Conservation (phyloP, 495 filamentous ascomycete genomes). For the Jackrogersella minutella region DNA sequence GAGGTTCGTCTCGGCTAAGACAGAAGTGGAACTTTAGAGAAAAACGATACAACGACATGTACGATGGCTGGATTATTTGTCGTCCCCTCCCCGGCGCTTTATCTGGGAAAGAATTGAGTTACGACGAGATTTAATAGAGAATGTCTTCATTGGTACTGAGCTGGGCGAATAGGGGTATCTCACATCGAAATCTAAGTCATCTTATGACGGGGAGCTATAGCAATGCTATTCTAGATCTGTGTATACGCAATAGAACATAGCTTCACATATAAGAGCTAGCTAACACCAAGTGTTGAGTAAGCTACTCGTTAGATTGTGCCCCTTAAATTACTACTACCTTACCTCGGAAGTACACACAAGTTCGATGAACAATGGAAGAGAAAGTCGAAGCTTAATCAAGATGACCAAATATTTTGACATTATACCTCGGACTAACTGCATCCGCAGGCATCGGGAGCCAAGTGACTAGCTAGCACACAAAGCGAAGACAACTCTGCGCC, state of each 20-base stretch:
- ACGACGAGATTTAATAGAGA: neutral
- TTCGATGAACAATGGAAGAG: neutral
- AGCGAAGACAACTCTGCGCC: neutral
- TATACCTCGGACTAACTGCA: neutral
- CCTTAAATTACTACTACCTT: no score
- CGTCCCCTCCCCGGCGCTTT: neutral
- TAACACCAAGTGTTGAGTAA: no score
- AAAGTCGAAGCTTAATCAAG: neutral
- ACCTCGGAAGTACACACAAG: no score
- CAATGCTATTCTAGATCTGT: neutral
- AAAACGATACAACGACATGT: no score
- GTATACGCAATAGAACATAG: neutral
- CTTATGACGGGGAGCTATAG: neutral
- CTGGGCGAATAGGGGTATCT: neutral
- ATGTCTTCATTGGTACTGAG: neutral
- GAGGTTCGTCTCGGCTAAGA: neutral
- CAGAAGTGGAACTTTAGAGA: no score
- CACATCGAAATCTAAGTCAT: neutral
- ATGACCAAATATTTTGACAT: conserved; percentile 12
- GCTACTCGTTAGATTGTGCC: no score
- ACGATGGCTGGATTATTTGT: neutral
- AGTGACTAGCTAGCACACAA: neutral
- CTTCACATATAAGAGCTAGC: no score
- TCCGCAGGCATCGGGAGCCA: neutral
- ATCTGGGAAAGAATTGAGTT: neutral